phyloP scores from a whole-genome alignment of 106 monocot species.

The Amphibolis antarctica region DNA sequence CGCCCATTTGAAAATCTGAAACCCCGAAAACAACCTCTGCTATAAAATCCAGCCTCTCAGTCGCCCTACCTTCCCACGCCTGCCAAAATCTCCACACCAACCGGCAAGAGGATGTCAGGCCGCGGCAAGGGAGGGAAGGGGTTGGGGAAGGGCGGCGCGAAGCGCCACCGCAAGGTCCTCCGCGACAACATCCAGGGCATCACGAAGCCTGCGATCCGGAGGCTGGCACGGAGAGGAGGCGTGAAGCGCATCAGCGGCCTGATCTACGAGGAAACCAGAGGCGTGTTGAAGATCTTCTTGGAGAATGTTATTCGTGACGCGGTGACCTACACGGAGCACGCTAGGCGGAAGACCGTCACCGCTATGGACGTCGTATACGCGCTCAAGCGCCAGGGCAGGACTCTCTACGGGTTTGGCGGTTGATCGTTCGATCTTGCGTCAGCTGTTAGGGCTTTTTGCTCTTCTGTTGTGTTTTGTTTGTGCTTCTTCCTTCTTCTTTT shows the following conservation, averaged over 20 bases:
- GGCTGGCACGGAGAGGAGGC: constrained; percentile 56
- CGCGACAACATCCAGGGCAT: too few relatives aligned
- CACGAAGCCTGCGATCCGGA: constrained; percentile 83
- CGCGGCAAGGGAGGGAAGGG: constrained; percentile 19
- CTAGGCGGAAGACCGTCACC: constrained; percentile 64
- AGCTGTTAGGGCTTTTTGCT: not conserved
- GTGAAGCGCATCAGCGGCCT: constrained; percentile 58
- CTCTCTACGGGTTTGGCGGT: too few relatives aligned
- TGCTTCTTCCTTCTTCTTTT: too few relatives aligned
- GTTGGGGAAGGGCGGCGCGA: constrained; percentile 14
- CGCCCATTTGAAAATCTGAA: not conserved
- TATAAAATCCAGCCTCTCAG: too few relatives aligned
- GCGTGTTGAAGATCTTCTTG: constrained; percentile 68
- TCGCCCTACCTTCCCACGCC: not conserved
- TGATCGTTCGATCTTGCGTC: not conserved
- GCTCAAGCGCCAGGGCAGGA: constrained; percentile 73
- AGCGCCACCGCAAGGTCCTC: constrained; percentile 47
- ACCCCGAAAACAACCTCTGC: too few relatives aligned
- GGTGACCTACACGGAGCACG: too few relatives aligned
- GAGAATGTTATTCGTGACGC: constrained; percentile 77
- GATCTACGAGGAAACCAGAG: constrained; percentile 24
- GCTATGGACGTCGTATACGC: constrained; percentile 90
- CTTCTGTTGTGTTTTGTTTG: too few relatives aligned
- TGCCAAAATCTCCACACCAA: not conserved
- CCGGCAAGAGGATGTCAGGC: constrained; percentile 2